Base-by-base conservation (phyloP, 106 monocot genomes). In the Allium fistulosum region DNA sequence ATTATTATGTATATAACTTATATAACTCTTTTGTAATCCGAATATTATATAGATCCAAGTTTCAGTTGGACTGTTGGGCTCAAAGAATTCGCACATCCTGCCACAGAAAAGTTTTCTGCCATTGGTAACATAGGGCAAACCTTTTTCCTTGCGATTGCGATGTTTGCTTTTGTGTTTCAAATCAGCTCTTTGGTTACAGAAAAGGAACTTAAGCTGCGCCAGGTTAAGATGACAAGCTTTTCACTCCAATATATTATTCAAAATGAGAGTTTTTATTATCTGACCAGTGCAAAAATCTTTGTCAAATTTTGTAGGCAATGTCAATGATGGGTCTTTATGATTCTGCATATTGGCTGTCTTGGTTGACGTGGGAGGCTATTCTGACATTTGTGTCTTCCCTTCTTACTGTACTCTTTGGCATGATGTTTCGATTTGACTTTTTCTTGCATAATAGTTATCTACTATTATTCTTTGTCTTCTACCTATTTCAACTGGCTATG, bases 101-200 rank as follows among this genome's bases (percentile, higher is more conserved):
- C 91, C 10, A 81, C 82, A 46, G 75, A 83, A 52, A 88, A 80
- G 17, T 91, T 88, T 64, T 95, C 94, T 76, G 69, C 79, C 37
- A 85, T 91, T 72, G 87, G 65, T 7, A 14, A 47, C 27, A 87
- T 81, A 18, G 94, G 94, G 55, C 85, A 87, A 15, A 91, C 85
- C 0, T 88, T 91, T 72, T 95, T 95, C 72, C 83, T 95, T 66
- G 88, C 91, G n/a, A 75, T 95, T 61, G 88, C 90, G 37, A 95
- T 95, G 94, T 91, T 95, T 76, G 83, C 87, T 68, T 95, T 95
- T 77, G 94, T 95, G 26, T 88, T 95, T 65, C 94, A 91, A 67
- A 83, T 90, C 47, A 80, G 91, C 78, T 80, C 87, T 58, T 66
- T 95, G 66, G 91, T 95, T 53, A 76, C 83, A 51, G 94, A 95